phyloP scores from a whole-genome alignment of 2,329 filamentous ascomycete genomes.

The Colletotrichum chrysophilum region DNA sequence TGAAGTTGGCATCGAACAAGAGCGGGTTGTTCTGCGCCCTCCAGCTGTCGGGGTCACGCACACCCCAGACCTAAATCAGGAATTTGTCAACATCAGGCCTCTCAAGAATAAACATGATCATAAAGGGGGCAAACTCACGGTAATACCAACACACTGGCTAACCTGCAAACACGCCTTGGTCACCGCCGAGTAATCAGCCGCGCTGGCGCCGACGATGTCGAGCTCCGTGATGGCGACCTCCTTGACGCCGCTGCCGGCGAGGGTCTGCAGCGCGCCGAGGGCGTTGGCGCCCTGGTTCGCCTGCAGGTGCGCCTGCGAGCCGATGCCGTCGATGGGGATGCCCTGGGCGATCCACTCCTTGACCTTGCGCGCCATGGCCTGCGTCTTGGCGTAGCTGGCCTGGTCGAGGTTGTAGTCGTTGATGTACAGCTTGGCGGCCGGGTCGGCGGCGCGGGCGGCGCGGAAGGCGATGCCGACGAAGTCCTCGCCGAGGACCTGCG shows the following conservation, averaged over 20 bases:
- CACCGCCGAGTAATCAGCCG: slow-evolving; percentile 63
- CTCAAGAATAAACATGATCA: neutral
- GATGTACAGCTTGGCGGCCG: slow-evolving; percentile 73
- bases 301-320: slow-evolving; percentile 61
- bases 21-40: slow-evolving; percentile 53
- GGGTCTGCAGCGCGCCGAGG: slow-evolving; percentile 54
- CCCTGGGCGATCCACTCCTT: slow-evolving; percentile 67
- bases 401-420: slow-evolving; percentile 76
- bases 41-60: slow-evolving; percentile 58
- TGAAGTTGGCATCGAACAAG: slow-evolving; percentile 57
- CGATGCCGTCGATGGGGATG: slow-evolving; percentile 69
- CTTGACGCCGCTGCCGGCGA: slow-evolving; percentile 52
- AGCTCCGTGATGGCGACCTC: slow-evolving; percentile 72
- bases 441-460: slow-evolving; percentile 70
- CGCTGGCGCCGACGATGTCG: slow-evolving; percentile 65
- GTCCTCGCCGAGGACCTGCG: slow-evolving; percentile 70
- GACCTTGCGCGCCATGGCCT: slow-evolving; percentile 62
- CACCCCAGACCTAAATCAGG: slow-evolving; percentile 71
- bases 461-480: slow-evolving; percentile 75
- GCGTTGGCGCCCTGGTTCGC: slow-evolving; percentile 48
- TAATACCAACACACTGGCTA: slow-evolving; percentile 68
- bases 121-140: slow-evolving; percentile 34
- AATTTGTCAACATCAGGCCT: slow-evolving; percentile 54
- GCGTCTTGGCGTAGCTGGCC: slow-evolving; percentile 62
- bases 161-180: slow-evolving; percentile 63